Evolutionary conservation across 495 filamentous ascomycete species (phyloP).

Genomic region (Lasiosphaeria ovina): DNA sequence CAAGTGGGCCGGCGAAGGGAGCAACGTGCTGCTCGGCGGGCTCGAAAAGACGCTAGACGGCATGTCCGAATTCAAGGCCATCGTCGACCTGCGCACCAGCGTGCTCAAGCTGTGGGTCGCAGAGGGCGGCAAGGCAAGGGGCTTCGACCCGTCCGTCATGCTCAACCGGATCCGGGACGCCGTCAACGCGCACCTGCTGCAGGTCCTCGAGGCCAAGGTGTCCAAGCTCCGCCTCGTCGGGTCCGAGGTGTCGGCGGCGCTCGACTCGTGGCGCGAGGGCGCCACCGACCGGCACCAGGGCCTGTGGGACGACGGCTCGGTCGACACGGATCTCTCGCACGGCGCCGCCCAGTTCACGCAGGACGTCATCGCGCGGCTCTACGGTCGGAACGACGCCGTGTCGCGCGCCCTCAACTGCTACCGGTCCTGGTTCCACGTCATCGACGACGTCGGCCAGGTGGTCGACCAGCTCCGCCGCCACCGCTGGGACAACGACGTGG

Average conservation of each 20-base stretch:
- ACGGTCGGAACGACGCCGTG: constrained; percentile 67
- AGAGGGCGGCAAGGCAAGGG: constrained; percentile 49
- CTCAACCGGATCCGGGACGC: constrained; percentile 65
- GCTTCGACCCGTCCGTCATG: constrained; percentile 59
- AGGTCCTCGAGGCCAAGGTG: constrained; percentile 58
- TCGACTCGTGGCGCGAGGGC: constrained; percentile 53
- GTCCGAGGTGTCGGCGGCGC: constrained; percentile 49
- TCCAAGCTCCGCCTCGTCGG: constrained; percentile 58
- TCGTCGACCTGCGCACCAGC: constrained; percentile 66
- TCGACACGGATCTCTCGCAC: constrained; percentile 43
- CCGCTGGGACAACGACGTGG: constrained; percentile 74
- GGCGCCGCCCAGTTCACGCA: constrained; percentile 44
- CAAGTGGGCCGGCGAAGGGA: constrained; percentile 72
- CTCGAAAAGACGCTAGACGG: constrained; percentile 54
- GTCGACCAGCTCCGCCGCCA: constrained; percentile 65
- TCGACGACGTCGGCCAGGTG: constrained; percentile 58
- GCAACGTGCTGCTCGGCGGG: constrained; percentile 59
- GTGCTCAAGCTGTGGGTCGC: constrained; percentile 73
- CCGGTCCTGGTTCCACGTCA: constrained; percentile 62
- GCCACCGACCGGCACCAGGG: constrained; percentile 46
- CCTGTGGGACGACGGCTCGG: constrained; percentile 61
- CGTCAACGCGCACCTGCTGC: constrained; percentile 62
- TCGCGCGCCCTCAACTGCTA: constrained; percentile 59
- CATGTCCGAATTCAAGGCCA: constrained; percentile 59
- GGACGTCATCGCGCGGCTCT: constrained; percentile 44